These are phyloP conservation scores for Lichina pygmaea DNA, from an alignment of 495 filamentous ascomycete species.

Conservation along the genomic window DNA sequence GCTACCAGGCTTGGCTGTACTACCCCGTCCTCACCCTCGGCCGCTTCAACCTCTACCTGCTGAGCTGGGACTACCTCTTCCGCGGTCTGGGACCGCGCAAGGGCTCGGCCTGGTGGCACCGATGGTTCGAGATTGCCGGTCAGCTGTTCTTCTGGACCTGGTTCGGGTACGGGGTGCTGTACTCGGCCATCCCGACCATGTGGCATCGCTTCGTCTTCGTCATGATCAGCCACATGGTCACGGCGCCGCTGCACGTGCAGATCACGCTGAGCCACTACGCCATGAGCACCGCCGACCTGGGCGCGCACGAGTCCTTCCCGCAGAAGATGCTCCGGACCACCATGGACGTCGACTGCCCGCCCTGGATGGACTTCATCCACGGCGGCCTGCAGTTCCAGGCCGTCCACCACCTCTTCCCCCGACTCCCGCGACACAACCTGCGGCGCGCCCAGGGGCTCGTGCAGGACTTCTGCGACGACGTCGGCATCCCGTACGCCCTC, in stretches of 20 bases:
- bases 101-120: conserved; percentile 70
- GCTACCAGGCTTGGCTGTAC: conserved; percentile 55
- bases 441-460: conserved; percentile 59
- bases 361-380: conserved; percentile 91
- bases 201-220: conserved; percentile 48
- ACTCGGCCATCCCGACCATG: conserved; percentile 43
- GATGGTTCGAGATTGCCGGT: conserved; percentile 60
- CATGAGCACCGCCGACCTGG: conserved; percentile 84
- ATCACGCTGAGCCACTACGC: conserved; percentile 94
- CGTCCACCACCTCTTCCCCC: conserved; percentile 80
- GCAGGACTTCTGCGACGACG: conserved; percentile 70
- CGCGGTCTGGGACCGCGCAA: conserved; percentile 49
- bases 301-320: conserved; percentile 67
- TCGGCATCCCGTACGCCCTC: conserved; percentile 76
- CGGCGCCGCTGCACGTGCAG: conserved; percentile 74
- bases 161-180: conserved; percentile 73
- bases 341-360: conserved; percentile 91
- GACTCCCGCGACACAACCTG: conserved; percentile 89
- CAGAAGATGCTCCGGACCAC: conserved; percentile 95
- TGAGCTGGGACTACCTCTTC: conserved; percentile 65
- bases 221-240: conserved; percentile 65
- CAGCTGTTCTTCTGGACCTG: conserved; percentile 81
- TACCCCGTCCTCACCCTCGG: conserved; percentile 42
- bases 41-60: conserved; percentile 34
- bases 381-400: conserved; percentile 92